Evolutionary conservation across 768 basidiomycete genomes (phyloP), one percentile per base, ranked within the genome.

Genomic region (Boletus rufocinnamomeus): DNA sequence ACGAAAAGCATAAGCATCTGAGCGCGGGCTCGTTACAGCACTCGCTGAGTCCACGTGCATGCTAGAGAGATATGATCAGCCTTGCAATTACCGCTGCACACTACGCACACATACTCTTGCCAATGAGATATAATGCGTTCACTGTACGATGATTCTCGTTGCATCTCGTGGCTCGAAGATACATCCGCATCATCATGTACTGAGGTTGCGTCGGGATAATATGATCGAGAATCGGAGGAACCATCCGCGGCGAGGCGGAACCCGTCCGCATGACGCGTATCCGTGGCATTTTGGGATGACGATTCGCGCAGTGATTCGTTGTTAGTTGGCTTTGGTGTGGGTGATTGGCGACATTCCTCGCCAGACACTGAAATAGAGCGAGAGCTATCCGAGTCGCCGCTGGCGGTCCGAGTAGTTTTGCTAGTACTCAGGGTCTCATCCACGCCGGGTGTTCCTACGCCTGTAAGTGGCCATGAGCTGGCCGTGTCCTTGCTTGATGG

Each of bases 11-110:
- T 25, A 1, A 13, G 3, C 5, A 21, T 53, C n/a, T 3, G 17
- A 40, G 30, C 6, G 19, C 16, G 41, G 16, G 1, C 16, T n/a
- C 11, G 16, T 52, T 41, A 30, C 21, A 11, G 6, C 9, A 13
- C 27, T 16, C 10, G 10, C 2, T 17, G 32, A 23, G 34, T 60
- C 52, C 52, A 25, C 30, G 3, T 16, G 13, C 23, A 19, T 13
- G 23, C 60, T 61, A 9, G 16, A 23, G 17, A 44, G 32, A 32
- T 10, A 17, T 11, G 21, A 48, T 58, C 30, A 60, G 35, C n/a
- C 6, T 16, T 21, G 32, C 9, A 28, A 38, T 28, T 10, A 30
- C 4, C 16, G 9, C 10, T 34, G 23, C 21, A 21, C 37, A 35
- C 16, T 3, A 35, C 4, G 10, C 14, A 49, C 27, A 32, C 47